Evolutionary conservation across 331 rosid species (phyloP), one percentile per base, ranked within the genome.

Genomic region (Arachis monticola): DNA sequence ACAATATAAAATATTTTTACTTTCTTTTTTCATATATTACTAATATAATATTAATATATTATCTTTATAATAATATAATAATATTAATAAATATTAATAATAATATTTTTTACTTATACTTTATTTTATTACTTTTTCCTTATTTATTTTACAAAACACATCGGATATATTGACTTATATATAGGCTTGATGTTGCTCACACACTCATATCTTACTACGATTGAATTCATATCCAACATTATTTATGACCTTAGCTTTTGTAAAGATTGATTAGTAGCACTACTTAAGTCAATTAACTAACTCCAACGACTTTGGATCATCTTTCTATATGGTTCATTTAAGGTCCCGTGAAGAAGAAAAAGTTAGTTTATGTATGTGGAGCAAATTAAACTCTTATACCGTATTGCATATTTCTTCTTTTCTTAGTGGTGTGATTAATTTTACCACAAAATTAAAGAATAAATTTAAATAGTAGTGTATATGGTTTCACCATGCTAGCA

Each of bases 271-370:
- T 38, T 38, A 38, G 41, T 38, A 38, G 41, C 5, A 38, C 48
- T 35, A 64, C 78, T 84, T 74, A 69, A 65, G 63, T 45, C 48
- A 62, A 67, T 74, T 10, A 53, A 69, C 42, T 10, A 78, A 30
- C 77, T 75, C 9, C 35, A 62, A 66, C 53, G 41, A 50, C 82
- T 76, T 68, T 79, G 57, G 46, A 10, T 52, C 27, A 60, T 45
- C 9, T 53, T 71, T 47, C 76, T 40, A 11, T 22, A 13, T 56
- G 55, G 60, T 66, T 70, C 74, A 68, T 55, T 55, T 55, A 14
- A 57, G 67, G 27, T 85, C 56, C 74, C 88, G 89, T 88, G 92
- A 88, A 62, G 92, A 88, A 67, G 30, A 52, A 38, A 50, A 76
- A 62, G 66, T 10, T 73, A 58, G 66, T 10, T 73, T 75, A 55